Evolutionary conservation across 768 basidiomycete species (phyloP), one percentile per base, ranked within the genome.

Genomic region (Tulasnella sp.): DNA sequence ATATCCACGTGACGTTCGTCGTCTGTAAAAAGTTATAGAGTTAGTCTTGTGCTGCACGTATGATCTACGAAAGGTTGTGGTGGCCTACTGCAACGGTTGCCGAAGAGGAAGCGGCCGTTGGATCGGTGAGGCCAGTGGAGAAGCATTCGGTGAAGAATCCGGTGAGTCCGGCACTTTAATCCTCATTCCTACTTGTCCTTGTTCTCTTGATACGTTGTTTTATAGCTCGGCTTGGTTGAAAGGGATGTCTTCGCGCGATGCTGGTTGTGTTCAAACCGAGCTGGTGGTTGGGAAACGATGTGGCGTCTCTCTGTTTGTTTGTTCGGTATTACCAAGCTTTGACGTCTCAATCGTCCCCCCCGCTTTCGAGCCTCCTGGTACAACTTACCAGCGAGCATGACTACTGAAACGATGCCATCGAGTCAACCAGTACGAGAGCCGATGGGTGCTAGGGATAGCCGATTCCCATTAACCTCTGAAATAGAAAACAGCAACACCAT

Each of bases 101-200:
- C 34, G 75, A n/a, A 21, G 44, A 56, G 46, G 75, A 48, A 36
- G 75, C n/a, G 44, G 39, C 31, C 62, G 62, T 27, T 68, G 31
- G 34, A 34, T 27, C 24, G 62, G 62, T 18, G 62, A 68, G 14
- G 4, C 62, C 12, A 68, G 44, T 0, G 75, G 75, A 18, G 75
- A 75, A 21, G 75, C 44, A 34, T 52, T 38, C 56, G 75, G 75
- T 16, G 75, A 75, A n/a, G 75, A 75, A 21, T 48, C 44, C n/a
- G 75, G 75, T 21, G 75, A 75, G 75, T 75, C 75, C 12, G 75
- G 75, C 56, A 48, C 75, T 48, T 56, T 42, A 19, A 75, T 75
- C 34, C 19, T 44, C 75, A 75, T 75, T 68, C 31, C 62, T 36
- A 68, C 62, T 68, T 34, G 31, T 36, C 14, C 31, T 68, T 34